Evolutionary conservation across 768 basidiomycete species (phyloP).

Genomic region (Podaxis rugospora): DNA sequence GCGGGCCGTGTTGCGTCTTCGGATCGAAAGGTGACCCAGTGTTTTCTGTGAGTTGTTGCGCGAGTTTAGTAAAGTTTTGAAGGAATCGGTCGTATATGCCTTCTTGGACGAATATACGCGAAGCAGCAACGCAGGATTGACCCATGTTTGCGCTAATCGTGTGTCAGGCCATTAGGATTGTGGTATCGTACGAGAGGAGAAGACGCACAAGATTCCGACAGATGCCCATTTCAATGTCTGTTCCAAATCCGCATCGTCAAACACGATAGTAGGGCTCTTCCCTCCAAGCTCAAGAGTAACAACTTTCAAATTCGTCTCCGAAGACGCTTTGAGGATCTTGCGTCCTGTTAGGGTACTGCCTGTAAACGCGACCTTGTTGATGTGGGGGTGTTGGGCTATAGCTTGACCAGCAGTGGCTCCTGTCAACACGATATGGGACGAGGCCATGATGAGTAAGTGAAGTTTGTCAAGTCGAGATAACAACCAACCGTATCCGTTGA

Average conservation of each 20-base stretch:
- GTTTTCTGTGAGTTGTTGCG: conserved; percentile 40
- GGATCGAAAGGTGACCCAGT: conserved; percentile 64
- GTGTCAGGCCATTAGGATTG: background rate
- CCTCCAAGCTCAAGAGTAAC: conserved; percentile 74
- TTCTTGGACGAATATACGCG: conserved; percentile 78
- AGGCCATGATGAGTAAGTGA: background rate
- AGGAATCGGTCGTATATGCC: conserved; percentile 79
- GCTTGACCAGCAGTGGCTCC: conserved; percentile 60
- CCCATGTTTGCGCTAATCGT: conserved; percentile 33
- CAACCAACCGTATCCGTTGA: conserved; percentile 26
- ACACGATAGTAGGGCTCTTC: conserved; percentile 60
- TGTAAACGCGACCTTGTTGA: conserved; percentile 77
- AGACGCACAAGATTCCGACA: conserved; percentile 54
- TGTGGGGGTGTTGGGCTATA: conserved; percentile 58
- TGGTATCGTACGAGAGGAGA: background rate
- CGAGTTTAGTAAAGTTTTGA: conserved; percentile 43
- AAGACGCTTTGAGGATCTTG: conserved; percentile 65
- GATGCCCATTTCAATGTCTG: conserved; percentile 65
- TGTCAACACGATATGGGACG: background rate
- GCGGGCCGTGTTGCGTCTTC: conserved; percentile 62
- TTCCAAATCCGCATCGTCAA: conserved; percentile 60
- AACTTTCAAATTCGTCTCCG: conserved; percentile 70
- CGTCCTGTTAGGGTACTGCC: conserved; percentile 72
- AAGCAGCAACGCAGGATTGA: conserved; percentile 80
- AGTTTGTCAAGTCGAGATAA: background rate